Evolutionary conservation across 1,284 basidiomycete genomes (phyloP).

Genomic region (Phylloporus sp.): DNA sequence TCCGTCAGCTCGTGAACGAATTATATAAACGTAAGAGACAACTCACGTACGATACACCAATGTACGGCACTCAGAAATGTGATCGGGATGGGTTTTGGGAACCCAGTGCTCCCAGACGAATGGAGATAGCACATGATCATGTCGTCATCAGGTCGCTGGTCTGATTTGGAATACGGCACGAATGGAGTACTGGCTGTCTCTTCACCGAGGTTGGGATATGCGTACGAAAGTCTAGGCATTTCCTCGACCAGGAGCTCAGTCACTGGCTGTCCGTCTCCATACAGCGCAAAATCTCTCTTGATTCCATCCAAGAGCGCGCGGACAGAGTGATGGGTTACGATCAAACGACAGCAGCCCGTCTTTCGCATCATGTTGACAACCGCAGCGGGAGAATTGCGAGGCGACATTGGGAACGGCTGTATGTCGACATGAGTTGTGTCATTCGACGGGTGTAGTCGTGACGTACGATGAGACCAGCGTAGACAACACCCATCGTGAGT

Average conservation of each 20-base stretch:
- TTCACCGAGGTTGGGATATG: constrained; percentile 7
- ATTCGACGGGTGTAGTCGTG: not conserved
- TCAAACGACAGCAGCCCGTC: constrained; percentile 7
- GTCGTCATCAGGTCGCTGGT: not conserved
- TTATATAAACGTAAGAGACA: too few species aligned
- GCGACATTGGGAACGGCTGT: constrained; percentile 14
- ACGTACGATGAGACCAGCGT: constrained; percentile 11
- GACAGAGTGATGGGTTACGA: constrained; percentile 1
- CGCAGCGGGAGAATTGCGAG: constrained; percentile 6
- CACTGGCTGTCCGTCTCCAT: too few species aligned
- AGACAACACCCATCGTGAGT: constrained; percentile 3
- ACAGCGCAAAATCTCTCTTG: constrained; percentile 1
- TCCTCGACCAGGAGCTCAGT: not conserved
- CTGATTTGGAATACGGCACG: constrained; percentile 27
- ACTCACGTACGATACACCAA: too few species aligned
- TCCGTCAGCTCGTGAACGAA: too few species aligned
- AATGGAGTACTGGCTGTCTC: constrained; percentile 24
- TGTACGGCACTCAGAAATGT: too few species aligned
- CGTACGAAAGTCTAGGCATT: not conserved
- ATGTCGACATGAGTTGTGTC: not conserved
- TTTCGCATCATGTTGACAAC: constrained; percentile 11
- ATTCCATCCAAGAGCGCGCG: constrained; percentile 6
- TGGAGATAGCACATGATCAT: constrained; percentile 25
- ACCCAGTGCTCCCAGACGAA: constrained; percentile 34
- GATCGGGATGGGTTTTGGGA: constrained; percentile 35